Conservation (phyloP, 208 protist species). For the Acanthamoeba lenticulata region DNA sequence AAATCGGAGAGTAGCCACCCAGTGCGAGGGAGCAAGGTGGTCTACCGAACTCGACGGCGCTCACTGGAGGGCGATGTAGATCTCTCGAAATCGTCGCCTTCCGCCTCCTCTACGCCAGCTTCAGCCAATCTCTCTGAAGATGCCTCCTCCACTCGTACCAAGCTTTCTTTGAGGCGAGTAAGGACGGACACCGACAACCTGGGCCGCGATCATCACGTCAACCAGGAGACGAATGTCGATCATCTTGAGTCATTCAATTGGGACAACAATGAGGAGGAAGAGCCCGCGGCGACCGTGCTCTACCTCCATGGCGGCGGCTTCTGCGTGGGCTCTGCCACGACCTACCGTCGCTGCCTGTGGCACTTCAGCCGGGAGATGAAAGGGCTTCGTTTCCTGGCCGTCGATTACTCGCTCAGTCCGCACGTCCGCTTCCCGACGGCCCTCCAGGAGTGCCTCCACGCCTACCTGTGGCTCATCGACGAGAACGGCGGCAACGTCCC, state of each 20-base stretch:
- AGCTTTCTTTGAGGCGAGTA: neutral
- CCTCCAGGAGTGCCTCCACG: conserved; percentile 52
- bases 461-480: conserved; percentile 39
- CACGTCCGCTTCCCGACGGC: conserved; percentile 52
- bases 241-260: neutral
- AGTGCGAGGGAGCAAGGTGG: neutral
- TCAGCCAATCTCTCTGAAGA: neutral
- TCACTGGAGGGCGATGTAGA: neutral
- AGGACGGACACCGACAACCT: conserved; percentile 41
- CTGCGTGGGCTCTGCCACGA: conserved; percentile 40
- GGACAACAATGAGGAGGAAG: neutral
- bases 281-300: neutral
- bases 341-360: conserved; percentile 32
- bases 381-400: conserved; percentile 61
- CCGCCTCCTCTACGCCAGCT: neutral
- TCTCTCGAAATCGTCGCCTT: neutral
- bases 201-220: neutral
- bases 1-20: neutral
- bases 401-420: conserved; percentile 60
- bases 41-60: neutral
- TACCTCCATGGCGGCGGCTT: conserved; percentile 54
- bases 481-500: conserved; percentile 49
- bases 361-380: conserved; percentile 64
- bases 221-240: neutral
- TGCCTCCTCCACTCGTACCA: neutral